phyloP scores from a whole-genome alignment of 1,139 yeast genomes.

The Hyphopichia wangnamkhiaoensis region DNA sequence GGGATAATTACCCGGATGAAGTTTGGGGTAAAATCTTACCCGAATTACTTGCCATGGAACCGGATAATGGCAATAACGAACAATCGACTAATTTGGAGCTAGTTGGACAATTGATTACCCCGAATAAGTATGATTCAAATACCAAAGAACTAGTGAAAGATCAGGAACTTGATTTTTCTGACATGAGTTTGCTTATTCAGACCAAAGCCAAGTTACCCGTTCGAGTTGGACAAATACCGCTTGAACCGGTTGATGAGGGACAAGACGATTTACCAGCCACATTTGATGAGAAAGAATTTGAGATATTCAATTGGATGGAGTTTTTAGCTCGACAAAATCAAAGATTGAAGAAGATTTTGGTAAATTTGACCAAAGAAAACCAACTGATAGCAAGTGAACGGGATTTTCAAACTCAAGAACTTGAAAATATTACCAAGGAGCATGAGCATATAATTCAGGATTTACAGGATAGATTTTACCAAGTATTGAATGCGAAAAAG shows the following conservation, averaged over 20 bases:
- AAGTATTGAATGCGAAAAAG: conserved; percentile 38
- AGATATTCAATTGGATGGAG: conserved; percentile 32
- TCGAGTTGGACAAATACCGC: conserved; percentile 23
- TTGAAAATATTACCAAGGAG: conserved; percentile 14
- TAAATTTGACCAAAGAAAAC: conserved; percentile 12
- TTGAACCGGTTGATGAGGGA: conserved; percentile 16
- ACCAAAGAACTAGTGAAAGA: conserved; percentile 19
- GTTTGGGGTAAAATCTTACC: background rate
- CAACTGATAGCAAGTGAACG: conserved; percentile 15
- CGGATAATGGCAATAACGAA: background rate
- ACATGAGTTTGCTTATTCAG: conserved; percentile 21
- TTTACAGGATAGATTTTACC: conserved; percentile 38
- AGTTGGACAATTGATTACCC: conserved; percentile 15
- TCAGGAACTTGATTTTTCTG: conserved; percentile 15
- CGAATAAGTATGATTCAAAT: conserved; percentile 14
- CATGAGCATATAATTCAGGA: conserved; percentile 30
- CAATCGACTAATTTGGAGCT: conserved; percentile 7
- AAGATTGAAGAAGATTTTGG: conserved; percentile 8
- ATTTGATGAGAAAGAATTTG: conserved; percentile 10
- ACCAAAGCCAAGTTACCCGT: conserved; percentile 24
- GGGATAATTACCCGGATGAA: background rate
- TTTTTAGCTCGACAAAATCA: conserved; percentile 18
- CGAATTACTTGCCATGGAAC: background rate
- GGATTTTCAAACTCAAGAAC: conserved; percentile 13
- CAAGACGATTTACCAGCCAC: background rate